These are phyloP conservation scores for Dionaea muscipula DNA, from an alignment of 179 eudicot species.

Conservation along the genomic window DNA sequence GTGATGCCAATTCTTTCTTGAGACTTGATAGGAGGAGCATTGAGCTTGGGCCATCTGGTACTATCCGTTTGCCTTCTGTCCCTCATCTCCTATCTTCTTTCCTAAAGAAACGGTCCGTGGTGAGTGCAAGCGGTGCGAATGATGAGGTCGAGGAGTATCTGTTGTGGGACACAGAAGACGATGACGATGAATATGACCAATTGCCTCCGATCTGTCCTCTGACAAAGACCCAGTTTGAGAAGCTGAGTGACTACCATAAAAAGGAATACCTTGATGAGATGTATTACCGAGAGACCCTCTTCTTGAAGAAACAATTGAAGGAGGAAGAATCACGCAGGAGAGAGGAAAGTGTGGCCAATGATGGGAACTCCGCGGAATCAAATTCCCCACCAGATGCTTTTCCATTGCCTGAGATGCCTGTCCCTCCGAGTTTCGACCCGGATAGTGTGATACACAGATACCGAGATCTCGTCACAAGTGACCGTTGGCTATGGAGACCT, in stretches of 20 bases:
- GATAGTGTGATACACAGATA: constrained; percentile 57
- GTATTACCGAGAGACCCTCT: constrained; percentile 82
- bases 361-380: constrained; percentile 22
- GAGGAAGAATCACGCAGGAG: constrained; percentile 47
- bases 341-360: constrained; percentile 21
- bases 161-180: constrained; percentile 41
- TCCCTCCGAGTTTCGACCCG: constrained; percentile 72
- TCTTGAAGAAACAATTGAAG: constrained; percentile 68
- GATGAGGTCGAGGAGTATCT: constrained; percentile 25
- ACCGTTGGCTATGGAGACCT: constrained; percentile 69
- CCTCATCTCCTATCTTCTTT: constrained; percentile 86
- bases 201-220: constrained; percentile 82
- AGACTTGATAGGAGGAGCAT: constrained; percentile 56
- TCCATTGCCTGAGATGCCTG: constrained; percentile 57
- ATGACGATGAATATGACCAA: constrained; percentile 78
- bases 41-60: constrained; percentile 47
- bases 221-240: constrained; percentile 59
- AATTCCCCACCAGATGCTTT: constrained; percentile 52
- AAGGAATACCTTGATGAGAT: constrained; percentile 81
- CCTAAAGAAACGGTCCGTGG: constrained; percentile 40
- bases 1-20: constrained; percentile 61
- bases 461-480: constrained; percentile 50
- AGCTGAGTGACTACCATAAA: constrained; percentile 53
- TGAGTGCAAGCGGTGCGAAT: constrained; percentile 28
- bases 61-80: constrained; percentile 52